Base-by-base conservation (phyloP, 805 yeast species). In the Scheffersomyces spartinae region DNA sequence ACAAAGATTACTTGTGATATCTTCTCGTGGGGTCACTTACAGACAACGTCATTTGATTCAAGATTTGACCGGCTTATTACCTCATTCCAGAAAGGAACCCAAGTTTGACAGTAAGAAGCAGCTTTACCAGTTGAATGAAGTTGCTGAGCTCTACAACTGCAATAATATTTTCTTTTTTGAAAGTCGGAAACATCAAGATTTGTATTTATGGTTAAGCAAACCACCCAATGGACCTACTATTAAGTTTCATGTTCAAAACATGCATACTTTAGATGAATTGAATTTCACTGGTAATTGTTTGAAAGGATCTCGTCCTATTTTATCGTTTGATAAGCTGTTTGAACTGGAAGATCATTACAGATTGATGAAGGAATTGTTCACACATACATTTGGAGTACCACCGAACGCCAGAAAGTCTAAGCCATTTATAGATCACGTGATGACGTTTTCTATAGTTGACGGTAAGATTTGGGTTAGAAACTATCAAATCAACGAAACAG, bases 221-320 rank as follows among this genome's bases (percentile, higher is more conserved):
- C 91, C 97, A 15, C 98, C 98, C 21, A 88, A 91, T 50, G 98
- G 98, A 1, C 98, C 98, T 32, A 88, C 96, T 13, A 61, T 82
- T 43, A 91, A 91, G 55, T 88, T 91, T 53, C 91, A 79, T 49
- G 69, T 91, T 32, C 95, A 88, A 57, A 91, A 91, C 55, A 65
- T 91, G 57, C 97, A 91, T 54, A 91, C 97, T 17, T 72, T 85
- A 64, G 95, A 86, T 46, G 98, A 91, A 55, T 64, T 91, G 36
- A 86, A 91, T 50, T 91, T 91, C 60, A 85, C 95, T 8, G 98
- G 98, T 26, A 91, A 91, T 59, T 84, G 95, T 47, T 62, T 91
- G 36, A 83, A 79, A 52, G 98, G 98, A 5, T 84, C 96, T 9
- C 73, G 98, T 51, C 98, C 98, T 5, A 55, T 91, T 20, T 64